Evolutionary conservation across 176 grass and related monocot species (phyloP).

Genomic region (Hsuehochloa calcarea): DNA sequence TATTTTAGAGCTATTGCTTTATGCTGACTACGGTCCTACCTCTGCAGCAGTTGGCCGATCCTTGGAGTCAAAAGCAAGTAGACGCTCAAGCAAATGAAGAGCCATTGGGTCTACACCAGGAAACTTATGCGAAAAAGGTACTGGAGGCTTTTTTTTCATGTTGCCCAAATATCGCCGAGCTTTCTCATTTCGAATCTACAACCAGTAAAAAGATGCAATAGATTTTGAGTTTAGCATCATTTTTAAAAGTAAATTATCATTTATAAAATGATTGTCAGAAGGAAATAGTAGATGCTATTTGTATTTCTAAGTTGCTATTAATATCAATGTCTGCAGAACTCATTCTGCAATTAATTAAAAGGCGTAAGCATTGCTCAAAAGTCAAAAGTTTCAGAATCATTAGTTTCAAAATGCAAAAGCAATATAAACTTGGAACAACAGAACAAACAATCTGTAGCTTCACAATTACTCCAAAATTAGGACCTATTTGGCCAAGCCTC

Average conservation of each 20-base stretch:
- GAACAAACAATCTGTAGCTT: slow-evolving; percentile 9
- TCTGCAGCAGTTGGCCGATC: slow-evolving; percentile 74
- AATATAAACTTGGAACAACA: slow-evolving; percentile 11
- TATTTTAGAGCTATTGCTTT: slow-evolving; percentile 6
- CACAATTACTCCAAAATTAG: background rate
- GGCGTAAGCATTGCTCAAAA: background rate
- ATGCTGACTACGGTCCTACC: slow-evolving; percentile 40
- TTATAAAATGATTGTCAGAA: background rate
- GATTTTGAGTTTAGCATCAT: background rate
- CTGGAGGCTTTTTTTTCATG: slow-evolving; percentile 60
- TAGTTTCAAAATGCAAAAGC: background rate
- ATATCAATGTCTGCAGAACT: background rate
- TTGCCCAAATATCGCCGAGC: slow-evolving; percentile 63
- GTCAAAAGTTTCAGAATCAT: no score
- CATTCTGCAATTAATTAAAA: slow-evolving; percentile 7
- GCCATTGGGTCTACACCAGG: slow-evolving; percentile 66
- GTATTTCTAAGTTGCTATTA: background rate
- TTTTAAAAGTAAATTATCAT: background rate
- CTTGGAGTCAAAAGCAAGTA: slow-evolving; percentile 76
- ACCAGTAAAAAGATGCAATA: background rate
- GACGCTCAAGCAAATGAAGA: slow-evolving; percentile 62
- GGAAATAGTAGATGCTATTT: background rate
- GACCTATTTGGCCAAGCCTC: background rate
- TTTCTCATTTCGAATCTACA: slow-evolving; percentile 84
- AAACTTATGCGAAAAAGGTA: slow-evolving; percentile 79